Percentiles rank a stretch among this genome's conserved stretches.
phyloP scores from a whole-genome alignment of 2,329 filamentous ascomycete genomes.

The Trichoderma sp. region DNA sequence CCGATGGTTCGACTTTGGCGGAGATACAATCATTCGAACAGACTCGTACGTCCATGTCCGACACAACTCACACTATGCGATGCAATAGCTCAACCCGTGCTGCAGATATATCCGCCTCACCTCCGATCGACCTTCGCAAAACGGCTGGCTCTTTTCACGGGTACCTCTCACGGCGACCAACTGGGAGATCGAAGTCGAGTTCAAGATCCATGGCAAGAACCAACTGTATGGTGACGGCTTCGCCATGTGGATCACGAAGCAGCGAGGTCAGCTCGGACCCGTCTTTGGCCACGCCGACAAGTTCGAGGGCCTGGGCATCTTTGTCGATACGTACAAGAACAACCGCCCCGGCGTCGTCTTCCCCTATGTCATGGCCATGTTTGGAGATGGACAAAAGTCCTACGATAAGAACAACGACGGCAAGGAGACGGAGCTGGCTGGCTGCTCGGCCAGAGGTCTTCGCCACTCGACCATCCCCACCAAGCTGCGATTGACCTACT shows the following conservation, averaged over 20 bases:
- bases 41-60: slow-evolving; percentile 53
- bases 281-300: slow-evolving; percentile 87
- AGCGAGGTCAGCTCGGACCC: slow-evolving; percentile 73
- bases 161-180: slow-evolving; percentile 96
- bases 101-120: slow-evolving; percentile 86
- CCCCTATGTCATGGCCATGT: slow-evolving; percentile 98
- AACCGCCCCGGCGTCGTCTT: slow-evolving; percentile 94
- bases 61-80: background rate
- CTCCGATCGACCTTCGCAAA: slow-evolving; percentile 83
- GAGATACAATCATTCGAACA: slow-evolving; percentile 79
- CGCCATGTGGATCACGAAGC: slow-evolving; percentile 96
- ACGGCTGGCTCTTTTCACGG: slow-evolving; percentile 89
- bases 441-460: slow-evolving; percentile 90
- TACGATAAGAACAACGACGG: slow-evolving; percentile 96
- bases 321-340: slow-evolving; percentile 99
- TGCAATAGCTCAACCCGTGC: slow-evolving; percentile 7
- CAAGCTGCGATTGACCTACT: slow-evolving; percentile 87
- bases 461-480: slow-evolving; percentile 76
- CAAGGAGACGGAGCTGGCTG: slow-evolving; percentile 87
- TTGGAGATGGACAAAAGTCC: slow-evolving; percentile 80
- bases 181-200: slow-evolving; percentile 97
- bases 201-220: slow-evolving; percentile 85
- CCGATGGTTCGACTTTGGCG: slow-evolving; percentile 98
- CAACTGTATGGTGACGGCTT: slow-evolving; percentile 94
- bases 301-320: slow-evolving; percentile 92